These are phyloP conservation scores for Boletellus ananas DNA, from an alignment of 768 basidiomycete genomes.

Conservation along the genomic window DNA sequence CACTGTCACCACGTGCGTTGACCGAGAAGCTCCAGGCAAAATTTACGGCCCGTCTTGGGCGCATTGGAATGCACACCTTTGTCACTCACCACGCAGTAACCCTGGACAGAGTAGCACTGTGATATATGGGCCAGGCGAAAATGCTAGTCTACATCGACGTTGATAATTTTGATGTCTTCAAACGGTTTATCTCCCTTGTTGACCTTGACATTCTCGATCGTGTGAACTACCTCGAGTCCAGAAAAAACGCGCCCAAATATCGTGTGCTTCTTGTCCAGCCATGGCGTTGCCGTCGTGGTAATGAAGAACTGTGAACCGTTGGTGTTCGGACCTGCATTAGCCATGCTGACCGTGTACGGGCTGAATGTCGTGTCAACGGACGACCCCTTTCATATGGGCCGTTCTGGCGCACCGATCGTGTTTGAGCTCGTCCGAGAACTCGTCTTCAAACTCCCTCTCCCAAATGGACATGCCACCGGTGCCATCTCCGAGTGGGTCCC, in stretches of 20 bases:
- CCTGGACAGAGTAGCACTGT: conserved; percentile 48
- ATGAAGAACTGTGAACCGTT: conserved; percentile 99
- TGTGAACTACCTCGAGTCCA: conserved; percentile 86
- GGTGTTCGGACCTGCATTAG: conserved; percentile 83
- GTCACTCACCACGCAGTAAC: conserved; percentile 36
- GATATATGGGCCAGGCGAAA: conserved; percentile 11
- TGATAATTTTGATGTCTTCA: conserved; percentile 90
- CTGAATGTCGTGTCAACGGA: conserved; percentile 36
- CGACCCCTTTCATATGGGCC: neutral
- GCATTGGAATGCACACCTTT: conserved; percentile 15
- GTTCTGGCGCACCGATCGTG: conserved; percentile 71
- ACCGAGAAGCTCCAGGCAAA: conserved; percentile 29
- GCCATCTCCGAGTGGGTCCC: conserved; percentile 92
- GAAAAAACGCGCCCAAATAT: conserved; percentile 88
- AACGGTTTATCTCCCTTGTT: conserved; percentile 85
- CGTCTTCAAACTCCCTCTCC: conserved; percentile 89
- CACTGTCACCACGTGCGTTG: conserved; percentile 23
- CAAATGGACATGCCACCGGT: conserved; percentile 91
- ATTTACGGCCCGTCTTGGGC: conserved; percentile 33
- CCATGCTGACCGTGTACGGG: conserved; percentile 96
- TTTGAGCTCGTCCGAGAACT: conserved; percentile 83
- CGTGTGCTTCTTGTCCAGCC: conserved; percentile 89
- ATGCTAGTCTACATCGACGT: conserved; percentile 63
- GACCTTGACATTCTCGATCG: conserved; percentile 87
- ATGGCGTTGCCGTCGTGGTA: conserved; percentile 90